Base-by-base conservation (phyloP, 768 basidiomycete species). In the Phaeotremella skinneri region DNA sequence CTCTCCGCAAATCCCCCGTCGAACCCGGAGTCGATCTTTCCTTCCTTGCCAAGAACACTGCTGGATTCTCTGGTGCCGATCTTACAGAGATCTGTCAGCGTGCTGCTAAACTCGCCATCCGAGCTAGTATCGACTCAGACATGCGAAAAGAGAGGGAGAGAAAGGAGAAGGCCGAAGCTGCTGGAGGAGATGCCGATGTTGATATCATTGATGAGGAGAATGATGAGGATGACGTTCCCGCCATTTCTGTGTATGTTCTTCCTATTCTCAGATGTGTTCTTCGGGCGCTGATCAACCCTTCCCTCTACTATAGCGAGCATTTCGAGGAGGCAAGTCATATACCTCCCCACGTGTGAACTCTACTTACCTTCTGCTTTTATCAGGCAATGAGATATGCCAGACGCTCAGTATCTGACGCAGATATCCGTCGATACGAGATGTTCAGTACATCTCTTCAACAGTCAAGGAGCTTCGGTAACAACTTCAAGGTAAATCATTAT, bases 51-150 rank as follows among this genome's bases (percentile, higher is more conserved):
- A 94, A 88, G 84, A 84, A 81, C 77, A 96, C 94, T 14, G 91
- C 97, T 70, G 96, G 96, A 13, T 99, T 88, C 85, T 98, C 94
- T 73, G 96, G 96, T 86, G 96, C 96, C 56, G 96, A 99, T 85
- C 81, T 98, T 67, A 94, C 94, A n/a, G 96, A 98, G 78, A 94
- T 99, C 71, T 98, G 94, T 77, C 94, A 98, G 79, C 86, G 96
- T 51, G 87, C 96, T 3, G 93, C 93, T 55, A 99, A 99, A 81
- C 82, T 97, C 55, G 94, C 94, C 1, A 99, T 99, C 73, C 85
- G 94, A 26, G 90, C 89, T 78, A 88, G 87, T 57, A 99, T 99
- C 68, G 93, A 98, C 70, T 79, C 89, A 5, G 96, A 99, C 78
- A 88, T 99, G 71, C 81, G 86, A 66, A 79, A 69, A 57, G 83